Evolutionary conservation across 2,329 filamentous ascomycete species (phyloP).

Genomic region (Aureobasidium sp.): DNA sequence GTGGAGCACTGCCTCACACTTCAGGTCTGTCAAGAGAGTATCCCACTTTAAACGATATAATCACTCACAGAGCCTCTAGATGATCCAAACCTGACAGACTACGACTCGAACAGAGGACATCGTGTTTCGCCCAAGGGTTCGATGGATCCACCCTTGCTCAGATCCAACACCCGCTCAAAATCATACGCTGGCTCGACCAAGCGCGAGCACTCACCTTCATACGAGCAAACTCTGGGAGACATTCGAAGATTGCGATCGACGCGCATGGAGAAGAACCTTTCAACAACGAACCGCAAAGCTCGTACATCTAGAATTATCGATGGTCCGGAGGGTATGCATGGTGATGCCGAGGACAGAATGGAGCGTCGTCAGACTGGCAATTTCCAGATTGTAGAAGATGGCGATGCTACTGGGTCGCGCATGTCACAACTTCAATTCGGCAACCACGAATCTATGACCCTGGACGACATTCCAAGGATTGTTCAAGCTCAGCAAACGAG

Average conservation of each 20-base stretch:
- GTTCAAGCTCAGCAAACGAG: conserved; percentile 92
- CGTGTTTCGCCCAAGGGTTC: conserved; percentile 41
- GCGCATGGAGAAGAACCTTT: conserved; percentile 86
- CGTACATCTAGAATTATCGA: conserved; percentile 90
- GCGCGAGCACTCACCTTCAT: conserved; percentile 58
- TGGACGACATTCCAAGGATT: conserved; percentile 94
- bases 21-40: conserved; percentile 44
- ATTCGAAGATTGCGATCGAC: conserved; percentile 88
- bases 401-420: conserved; percentile 55
- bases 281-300: conserved; percentile 84
- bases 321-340: conserved; percentile 67
- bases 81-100: conserved; percentile 60
- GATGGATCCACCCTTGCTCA: conserved; percentile 46
- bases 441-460: conserved; percentile 80
- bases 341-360: conserved; percentile 62
- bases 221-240: conserved; percentile 94
- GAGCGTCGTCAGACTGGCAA: conserved; percentile 37
- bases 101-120: conserved; percentile 60
- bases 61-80: conserved; percentile 39
- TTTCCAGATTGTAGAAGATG: conserved; percentile 76
- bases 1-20: conserved; percentile 69
- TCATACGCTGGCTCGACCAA: conserved; percentile 59
- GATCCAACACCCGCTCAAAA: conserved; percentile 64
- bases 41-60: conserved; percentile 14
- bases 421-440: conserved; percentile 79